Base-by-base conservation (phyloP, 805 yeast genomes). In the Yamadazyma insecticola region DNA sequence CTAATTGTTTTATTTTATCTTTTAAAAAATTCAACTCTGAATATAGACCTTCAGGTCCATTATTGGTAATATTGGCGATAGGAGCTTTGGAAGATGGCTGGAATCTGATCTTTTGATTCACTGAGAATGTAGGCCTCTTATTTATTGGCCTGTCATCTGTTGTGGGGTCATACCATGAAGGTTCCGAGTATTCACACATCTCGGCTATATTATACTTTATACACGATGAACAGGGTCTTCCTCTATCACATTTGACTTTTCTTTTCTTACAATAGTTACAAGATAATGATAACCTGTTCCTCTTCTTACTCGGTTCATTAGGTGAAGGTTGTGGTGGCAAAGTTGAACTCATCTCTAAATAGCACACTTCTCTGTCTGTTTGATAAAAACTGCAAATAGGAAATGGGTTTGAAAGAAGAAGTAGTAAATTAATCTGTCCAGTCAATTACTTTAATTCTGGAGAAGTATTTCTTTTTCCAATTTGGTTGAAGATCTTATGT, bases 241-340 rank as follows among this genome's bases (percentile, higher is more conserved):
- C 59, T 32, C 63, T 60, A 40, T 65, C 70, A 46, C 71, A 65
- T 36, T 58, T 61, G 39, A 65, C 70, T 43, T 65, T 65, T 6
- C 72, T 38, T 29, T 52, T 55, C 37, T 63, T 61, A 43, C 72
- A 65, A 30, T 57, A 56, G 25, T 57, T 47, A 36, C 72, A 65
- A 13, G 67, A 52, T n/a, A 63, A 45, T 5, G 72, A 69, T 4
- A 61, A 61, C 20, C 71, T 49, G 24, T 59, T 54, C 25, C 70
- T 47, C 34, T 52, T 48, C 27, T 40, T 40, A 15, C 12, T 8
- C 13, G 9, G n/a, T 8, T 22, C 25, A 12, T 7, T 22, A 6
- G 35, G 35, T 11, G 23, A 26, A 3, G 21, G 16, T 23, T 10
- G 12, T 13, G n/a, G n/a, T n/a, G n/a, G n/a, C n/a, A n/a, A n/a